Evolutionary conservation across 140 eudicot genomes (phyloP), one percentile per base, ranked within the genome.

Genomic region (Anethum foeniculum): DNA sequence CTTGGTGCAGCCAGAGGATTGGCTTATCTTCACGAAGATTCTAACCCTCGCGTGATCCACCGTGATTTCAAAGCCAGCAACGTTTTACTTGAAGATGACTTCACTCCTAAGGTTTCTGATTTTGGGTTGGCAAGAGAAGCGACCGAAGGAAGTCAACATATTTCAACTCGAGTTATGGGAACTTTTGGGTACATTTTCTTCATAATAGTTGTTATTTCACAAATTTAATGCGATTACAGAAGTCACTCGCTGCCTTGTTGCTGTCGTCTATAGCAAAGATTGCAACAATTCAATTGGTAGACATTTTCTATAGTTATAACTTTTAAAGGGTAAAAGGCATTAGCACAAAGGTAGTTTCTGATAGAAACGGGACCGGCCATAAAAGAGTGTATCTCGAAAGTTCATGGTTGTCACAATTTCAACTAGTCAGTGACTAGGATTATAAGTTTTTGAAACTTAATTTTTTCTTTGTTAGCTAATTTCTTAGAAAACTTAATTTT

Each of bases 101-200:
- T 83, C 73, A 92, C 97, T 65, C 99, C 99, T 21, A 95, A 95
- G 83, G 99, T 95, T 43, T 94, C 97, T 15, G 99, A 94, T 85
- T 94, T 94, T 83, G 99, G 99, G 73, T 81, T 94, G 85, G 99
- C 99, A 44, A 86, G 97, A 75, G 97, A 92, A 89, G 97, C 97
- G 38, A 94, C 97, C 15, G 99, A 92, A 89, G 97, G 99, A 82
- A 91, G 97, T 82, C 85, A 85, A 38, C 99, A 90, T 80, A 87
- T 95, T 82, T 95, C 99, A 32, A 92, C 99, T 1, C 90, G 97
- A 44, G 99, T 95, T 80, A 95, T 92, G 99, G 99, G 99, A 80
- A 95, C 99, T 82, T 95, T 92, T 56, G 99, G 99, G 99, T 95
- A 89, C 51, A 83, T 80, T 86, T 86, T 52, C 69, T 83, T 46